phyloP scores from a whole-genome alignment of 164 flowering plant species.

The Aristolochia californica region DNA sequence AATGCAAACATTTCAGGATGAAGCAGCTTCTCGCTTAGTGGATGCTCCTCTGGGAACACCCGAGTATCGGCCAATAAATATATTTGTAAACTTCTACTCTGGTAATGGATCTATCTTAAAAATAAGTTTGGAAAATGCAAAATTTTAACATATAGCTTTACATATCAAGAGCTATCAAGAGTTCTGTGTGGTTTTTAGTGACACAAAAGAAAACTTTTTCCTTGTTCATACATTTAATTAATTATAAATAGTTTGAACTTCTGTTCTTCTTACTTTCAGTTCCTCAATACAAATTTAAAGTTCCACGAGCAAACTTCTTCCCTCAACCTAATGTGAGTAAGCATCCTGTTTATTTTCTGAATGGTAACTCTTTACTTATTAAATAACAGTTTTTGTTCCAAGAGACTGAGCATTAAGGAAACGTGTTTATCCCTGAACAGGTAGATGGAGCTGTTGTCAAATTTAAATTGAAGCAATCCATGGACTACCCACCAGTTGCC shows the following conservation, averaged over 20 bases:
- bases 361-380: neutral
- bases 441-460: constrained; percentile 89
- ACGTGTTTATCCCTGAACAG: constrained; percentile 20
- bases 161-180: no score
- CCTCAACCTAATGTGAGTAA: constrained; percentile 90
- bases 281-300: constrained; percentile 76
- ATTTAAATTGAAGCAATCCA: constrained; percentile 63
- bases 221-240: neutral
- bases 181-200: no score
- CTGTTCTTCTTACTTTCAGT: constrained; percentile 30
- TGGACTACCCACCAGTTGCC: constrained; percentile 61
- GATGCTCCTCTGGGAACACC: constrained; percentile 59
- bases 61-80: constrained; percentile 86
- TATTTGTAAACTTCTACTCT: constrained; percentile 87
- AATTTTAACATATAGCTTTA: neutral
- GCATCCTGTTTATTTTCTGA: neutral
- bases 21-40: constrained; percentile 75
- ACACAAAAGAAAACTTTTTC: neutral
- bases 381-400: neutral
- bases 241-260: neutral
- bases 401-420: neutral
- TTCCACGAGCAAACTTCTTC: constrained; percentile 71
- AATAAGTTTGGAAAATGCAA: no score
- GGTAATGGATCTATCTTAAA: constrained; percentile 26
- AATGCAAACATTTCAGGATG: constrained; percentile 48